phyloP scores from a whole-genome alignment of 257 asterid species.

The Plantago ovata region DNA sequence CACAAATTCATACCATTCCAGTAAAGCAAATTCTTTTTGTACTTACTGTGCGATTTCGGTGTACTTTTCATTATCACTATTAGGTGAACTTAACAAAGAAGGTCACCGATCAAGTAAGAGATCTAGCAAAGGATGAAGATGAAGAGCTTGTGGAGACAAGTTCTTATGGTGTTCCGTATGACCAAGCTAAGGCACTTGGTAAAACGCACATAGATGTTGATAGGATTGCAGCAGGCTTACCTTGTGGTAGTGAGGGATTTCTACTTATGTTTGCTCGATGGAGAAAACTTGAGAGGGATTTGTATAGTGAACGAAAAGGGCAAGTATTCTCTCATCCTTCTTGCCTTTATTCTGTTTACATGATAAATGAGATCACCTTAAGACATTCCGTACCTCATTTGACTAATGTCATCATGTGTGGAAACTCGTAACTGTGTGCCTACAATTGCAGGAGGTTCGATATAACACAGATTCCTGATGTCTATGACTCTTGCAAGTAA shows the following conservation, averaged over 20 bases:
- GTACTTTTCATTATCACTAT: conserved; percentile 13
- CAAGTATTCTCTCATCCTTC: conserved; percentile 25
- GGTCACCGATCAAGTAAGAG: conserved; percentile 90
- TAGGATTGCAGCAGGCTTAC: conserved; percentile 96
- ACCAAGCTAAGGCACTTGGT: conserved; percentile 99
- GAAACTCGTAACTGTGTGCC: conserved; percentile 17
- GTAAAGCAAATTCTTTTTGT: neutral
- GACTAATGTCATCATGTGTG: conserved; percentile 9
- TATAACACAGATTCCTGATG: conserved; percentile 94
- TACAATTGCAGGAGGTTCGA: conserved; percentile 74
- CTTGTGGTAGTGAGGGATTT: conserved; percentile 98
- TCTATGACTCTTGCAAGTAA: conserved; percentile 99
- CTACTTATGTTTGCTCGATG: conserved; percentile 99
- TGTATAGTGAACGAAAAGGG: conserved; percentile 92
- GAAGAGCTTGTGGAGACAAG: conserved; percentile 78
- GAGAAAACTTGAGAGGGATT: conserved; percentile 90
- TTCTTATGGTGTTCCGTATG: conserved; percentile 81
- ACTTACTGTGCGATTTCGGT: neutral
- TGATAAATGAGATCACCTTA: neutral
- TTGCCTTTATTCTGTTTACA: neutral
- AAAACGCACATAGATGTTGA: conserved; percentile 92
- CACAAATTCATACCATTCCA: too few relatives aligned
- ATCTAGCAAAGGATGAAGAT: conserved; percentile 80
- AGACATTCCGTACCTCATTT: neutral
- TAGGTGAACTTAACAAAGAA: conserved; percentile 83